Evolutionary conservation across 371 early-diverging fungal species (phyloP), one percentile per base, ranked within the genome.

Genomic region (Amoeboaphelidium protococcarum): DNA sequence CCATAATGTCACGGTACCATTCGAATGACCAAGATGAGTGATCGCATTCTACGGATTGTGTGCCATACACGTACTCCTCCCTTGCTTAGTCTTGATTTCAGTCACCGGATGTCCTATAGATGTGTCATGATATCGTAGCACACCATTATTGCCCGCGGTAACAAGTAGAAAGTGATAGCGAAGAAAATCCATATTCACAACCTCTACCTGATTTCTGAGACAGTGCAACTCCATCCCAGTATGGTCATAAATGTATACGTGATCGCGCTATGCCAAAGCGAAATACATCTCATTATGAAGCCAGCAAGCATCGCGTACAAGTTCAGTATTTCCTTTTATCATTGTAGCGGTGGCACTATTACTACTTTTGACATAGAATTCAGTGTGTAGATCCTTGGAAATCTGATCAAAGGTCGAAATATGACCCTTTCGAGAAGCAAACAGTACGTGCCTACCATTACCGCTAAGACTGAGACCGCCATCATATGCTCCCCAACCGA

Each of bases 111-210:
- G 59, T 43, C 99, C 99, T 25, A 84, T 91, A 1, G 91, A 91
- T 41, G 84, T 82, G 58, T 99, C 99, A 59, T 90, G 90, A 63
- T 96, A 99, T 60, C 75, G 76, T 24, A 99, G 61, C 43, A 61
- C 67, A 12, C 94, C 90, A 6, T 72, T 61, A 50, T 79, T 76
- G 20, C 87, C 82, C 37, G 83, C 69, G 13, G 84, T 67, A 37
- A 76, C 76, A 26, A 99, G 71, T 54, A 99, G 62, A 58, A 83
- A 96, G 58, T 99, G 99, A 63, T 90, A 88, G 12, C 94, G 96
- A 50, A 99, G 61, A 60, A 86, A 99, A 47, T 84, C 85, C 41
- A 97, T 62, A 47, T 68, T 67, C 54, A 71, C 76, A 23, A 78
- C 78, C 54, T 83, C 80, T 13, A 66, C 65, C 54, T 90, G 87